These are phyloP conservation scores for Hepatocystis sp. DNA, from an alignment of 169 alveolate species.

Conservation along the genomic window DNA sequence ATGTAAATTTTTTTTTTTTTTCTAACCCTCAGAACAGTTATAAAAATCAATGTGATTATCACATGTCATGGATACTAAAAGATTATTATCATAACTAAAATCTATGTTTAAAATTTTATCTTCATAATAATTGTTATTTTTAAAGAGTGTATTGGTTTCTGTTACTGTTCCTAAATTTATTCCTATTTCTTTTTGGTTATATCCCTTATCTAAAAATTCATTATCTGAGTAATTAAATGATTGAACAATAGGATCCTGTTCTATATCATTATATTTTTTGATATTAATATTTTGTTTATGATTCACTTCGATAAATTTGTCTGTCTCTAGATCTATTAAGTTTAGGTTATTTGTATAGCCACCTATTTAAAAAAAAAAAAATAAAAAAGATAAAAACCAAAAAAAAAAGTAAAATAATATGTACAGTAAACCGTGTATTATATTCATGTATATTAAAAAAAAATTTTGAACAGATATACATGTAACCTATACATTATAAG, in stretches of 20 bases:
- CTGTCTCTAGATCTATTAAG: slow-evolving; percentile 38
- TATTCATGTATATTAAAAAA: too few relatives aligned
- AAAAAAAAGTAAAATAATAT: too few relatives aligned
- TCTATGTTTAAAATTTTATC: slow-evolving; percentile 64
- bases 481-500: too few relatives aligned
- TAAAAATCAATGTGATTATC: slow-evolving; percentile 67
- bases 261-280: not conserved
- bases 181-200: too few relatives aligned
- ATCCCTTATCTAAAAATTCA: not conserved
- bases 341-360: slow-evolving; percentile 68
- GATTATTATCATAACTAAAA: slow-evolving; percentile 70
- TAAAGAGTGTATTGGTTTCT: not conserved
- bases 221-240: slow-evolving; percentile 19
- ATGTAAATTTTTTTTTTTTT: slow-evolving; percentile 1
- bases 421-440: too few relatives aligned
- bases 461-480: too few relatives aligned
- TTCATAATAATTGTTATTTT: slow-evolving; percentile 8
- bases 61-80: slow-evolving; percentile 60
- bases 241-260: not conserved
- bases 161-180: slow-evolving; percentile 2
- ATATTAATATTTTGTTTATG: slow-evolving; percentile 12
- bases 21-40: slow-evolving; percentile 67
- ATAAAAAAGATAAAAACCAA: too few relatives aligned
- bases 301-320: slow-evolving; percentile 62
- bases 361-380: slow-evolving; percentile 2